Conservation (phyloP, 441 rosid species). For the Erysimum pusillum region DNA sequence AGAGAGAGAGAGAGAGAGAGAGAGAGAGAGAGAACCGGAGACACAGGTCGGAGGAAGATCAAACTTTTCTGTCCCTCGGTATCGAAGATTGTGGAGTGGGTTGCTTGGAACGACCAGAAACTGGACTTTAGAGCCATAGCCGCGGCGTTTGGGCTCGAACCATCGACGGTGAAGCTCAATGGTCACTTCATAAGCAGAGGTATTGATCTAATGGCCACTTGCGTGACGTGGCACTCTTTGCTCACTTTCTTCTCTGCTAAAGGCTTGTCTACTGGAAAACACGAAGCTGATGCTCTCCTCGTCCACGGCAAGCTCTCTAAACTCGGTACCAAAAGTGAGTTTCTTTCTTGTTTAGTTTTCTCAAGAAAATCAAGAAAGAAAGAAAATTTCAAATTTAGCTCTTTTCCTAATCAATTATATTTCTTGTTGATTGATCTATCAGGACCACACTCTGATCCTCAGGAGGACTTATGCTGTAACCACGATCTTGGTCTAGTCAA, state of each 20-base stretch:
- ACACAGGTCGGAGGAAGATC: conserved; percentile 51
- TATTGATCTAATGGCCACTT: conserved; percentile 63
- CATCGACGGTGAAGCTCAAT: conserved; percentile 75
- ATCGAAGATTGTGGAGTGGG: conserved; percentile 53
- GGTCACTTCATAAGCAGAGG: conserved; percentile 89
- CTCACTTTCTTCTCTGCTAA: conserved; percentile 79
- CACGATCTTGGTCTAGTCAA: conserved; percentile 32
- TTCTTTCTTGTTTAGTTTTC: conserved; percentile 25
- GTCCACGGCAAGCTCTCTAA: conserved; percentile 75
- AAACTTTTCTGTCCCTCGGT: conserved; percentile 68
- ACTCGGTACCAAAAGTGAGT: conserved; percentile 70
- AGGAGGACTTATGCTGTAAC: conserved; percentile 25
- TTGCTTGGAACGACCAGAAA: conserved; percentile 63
- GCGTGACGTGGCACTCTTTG: conserved; percentile 86
- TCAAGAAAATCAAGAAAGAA: conserved; percentile 11
- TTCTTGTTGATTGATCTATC: not conserved
- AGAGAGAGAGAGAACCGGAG: conserved; percentile 46
- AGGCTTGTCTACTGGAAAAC: conserved; percentile 75
- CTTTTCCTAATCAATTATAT: not conserved
- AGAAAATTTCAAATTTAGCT: not conserved
- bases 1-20: conserved; percentile 44
- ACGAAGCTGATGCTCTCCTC: conserved; percentile 60
- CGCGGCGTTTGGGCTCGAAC: conserved; percentile 70
- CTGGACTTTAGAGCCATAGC: conserved; percentile 78
- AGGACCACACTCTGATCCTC: conserved; percentile 45